Percentiles rank a stretch among this genome's conserved stretches.
Evolutionary conservation across 2,329 filamentous ascomycete genomes (phyloP).

Genomic region (Curvularia spicifera): DNA sequence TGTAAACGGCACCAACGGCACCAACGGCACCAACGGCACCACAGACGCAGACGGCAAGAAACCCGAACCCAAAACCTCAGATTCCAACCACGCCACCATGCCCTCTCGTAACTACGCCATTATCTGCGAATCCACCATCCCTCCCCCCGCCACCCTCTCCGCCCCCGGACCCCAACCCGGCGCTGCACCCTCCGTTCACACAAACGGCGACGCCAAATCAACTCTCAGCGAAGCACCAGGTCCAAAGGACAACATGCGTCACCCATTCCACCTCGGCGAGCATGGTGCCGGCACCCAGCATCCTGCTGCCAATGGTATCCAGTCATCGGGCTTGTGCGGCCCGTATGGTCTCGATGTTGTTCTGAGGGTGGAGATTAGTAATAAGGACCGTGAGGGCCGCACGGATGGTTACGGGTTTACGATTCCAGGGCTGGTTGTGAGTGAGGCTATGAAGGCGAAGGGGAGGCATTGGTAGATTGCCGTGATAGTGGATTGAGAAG

Average conservation of each 20-base stretch:
- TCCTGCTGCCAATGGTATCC: conserved; percentile 65
- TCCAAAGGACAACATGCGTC: conserved; percentile 65
- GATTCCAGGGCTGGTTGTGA: conserved; percentile 53
- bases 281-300: conserved; percentile 78
- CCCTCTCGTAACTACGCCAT: conserved; percentile 70
- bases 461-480: conserved; percentile 26
- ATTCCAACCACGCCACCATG: conserved; percentile 86
- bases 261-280: conserved; percentile 77
- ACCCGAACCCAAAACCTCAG: conserved; percentile 64
- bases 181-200: conserved; percentile 24
- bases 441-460: conserved; percentile 20
- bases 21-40: conserved; percentile 25
- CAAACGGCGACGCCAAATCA: conserved; percentile 39
- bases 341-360: conserved; percentile 55
- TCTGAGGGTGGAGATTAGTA: conserved; percentile 57
- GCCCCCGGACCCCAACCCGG: conserved; percentile 33
- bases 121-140: conserved; percentile 60
- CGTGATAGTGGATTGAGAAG: conserved; percentile 4
- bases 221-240: conserved; percentile 35
- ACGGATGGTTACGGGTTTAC: conserved; percentile 60
- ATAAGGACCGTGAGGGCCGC: conserved; percentile 51
- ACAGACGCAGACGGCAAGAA: conserved; percentile 29
- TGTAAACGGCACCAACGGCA: conserved; percentile 20
- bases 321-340: conserved; percentile 53
- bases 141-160: conserved; percentile 25